These are phyloP conservation scores for Hibiscus mutabilis DNA, from an alignment of 345 rosid species.

Conservation along the genomic window DNA sequence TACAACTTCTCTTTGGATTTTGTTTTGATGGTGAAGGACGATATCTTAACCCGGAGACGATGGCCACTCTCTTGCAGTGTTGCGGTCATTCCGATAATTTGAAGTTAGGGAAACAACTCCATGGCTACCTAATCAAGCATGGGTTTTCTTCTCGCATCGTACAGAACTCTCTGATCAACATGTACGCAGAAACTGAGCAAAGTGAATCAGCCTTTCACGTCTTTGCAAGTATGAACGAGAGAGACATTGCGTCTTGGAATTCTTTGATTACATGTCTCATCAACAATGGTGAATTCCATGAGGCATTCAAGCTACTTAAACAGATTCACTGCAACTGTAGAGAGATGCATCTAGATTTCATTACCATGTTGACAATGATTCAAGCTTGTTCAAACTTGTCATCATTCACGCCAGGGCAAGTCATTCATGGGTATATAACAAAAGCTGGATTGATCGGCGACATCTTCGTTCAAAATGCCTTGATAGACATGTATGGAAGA, in stretches of 20 bases:
- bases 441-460: conserved; percentile 24
- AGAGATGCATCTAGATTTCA: conserved; percentile 23
- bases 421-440: conserved; percentile 28
- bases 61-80: conserved; percentile 28
- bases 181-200: conserved; percentile 20
- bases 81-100: conserved; percentile 11
- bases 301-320: conserved; percentile 23
- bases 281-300: conserved; percentile 17
- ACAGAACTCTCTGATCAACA: conserved; percentile 25
- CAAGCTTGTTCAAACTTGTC: conserved; percentile 26
- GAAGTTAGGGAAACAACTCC: conserved; percentile 40
- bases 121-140: conserved; percentile 33
- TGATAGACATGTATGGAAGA: conserved; percentile 44
- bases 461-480: conserved; percentile 30
- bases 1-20: conserved; percentile 16
- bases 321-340: conserved; percentile 7
- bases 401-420: conserved; percentile 18
- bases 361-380: conserved; percentile 24
- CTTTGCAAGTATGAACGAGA: conserved; percentile 19
- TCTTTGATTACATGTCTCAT: conserved; percentile 21
- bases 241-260: conserved; percentile 31
- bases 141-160: conserved; percentile 14
- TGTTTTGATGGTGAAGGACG: conserved; percentile 16
- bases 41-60: conserved; percentile 22
- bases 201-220: conserved; percentile 14